phyloP scores from a whole-genome alignment of 805 yeast species.

The Candida tibetensis region DNA sequence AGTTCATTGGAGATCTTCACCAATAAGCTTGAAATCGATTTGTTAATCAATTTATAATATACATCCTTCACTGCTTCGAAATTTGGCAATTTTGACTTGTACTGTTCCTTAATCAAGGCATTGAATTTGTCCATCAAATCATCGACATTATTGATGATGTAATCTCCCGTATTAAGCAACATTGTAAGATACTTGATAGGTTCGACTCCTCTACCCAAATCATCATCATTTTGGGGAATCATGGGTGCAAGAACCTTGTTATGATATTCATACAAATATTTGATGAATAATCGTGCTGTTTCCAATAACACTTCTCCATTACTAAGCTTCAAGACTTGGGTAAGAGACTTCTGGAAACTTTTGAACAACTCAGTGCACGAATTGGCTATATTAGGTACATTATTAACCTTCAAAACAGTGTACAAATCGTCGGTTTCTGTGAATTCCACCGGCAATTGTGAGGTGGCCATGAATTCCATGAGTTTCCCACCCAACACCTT shows the following conservation, averaged over 20 bases:
- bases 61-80: constrained; percentile 57
- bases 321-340: constrained; percentile 52
- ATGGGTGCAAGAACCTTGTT: constrained; percentile 32
- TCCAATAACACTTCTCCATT: constrained; percentile 48
- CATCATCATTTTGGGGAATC: constrained; percentile 47
- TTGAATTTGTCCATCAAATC: constrained; percentile 67
- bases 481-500: constrained; percentile 58
- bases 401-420: constrained; percentile 43
- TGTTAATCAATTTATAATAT: constrained; percentile 57
- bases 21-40: constrained; percentile 54
- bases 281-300: constrained; percentile 58
- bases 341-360: constrained; percentile 65
- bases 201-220: constrained; percentile 46
- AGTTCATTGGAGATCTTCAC: constrained; percentile 58
- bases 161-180: constrained; percentile 85
- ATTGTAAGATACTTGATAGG: constrained; percentile 66
- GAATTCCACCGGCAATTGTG: constrained; percentile 49
- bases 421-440: constrained; percentile 24
- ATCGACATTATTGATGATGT: constrained; percentile 70
- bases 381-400: constrained; percentile 66
- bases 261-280: constrained; percentile 54
- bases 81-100: constrained; percentile 36
- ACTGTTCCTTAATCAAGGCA: constrained; percentile 36
- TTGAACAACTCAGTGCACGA: constrained; percentile 88
- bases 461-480: constrained; percentile 57